These are phyloP conservation scores for Quercus rubra DNA, from an alignment of 306 rosid species.

Conservation along the genomic window DNA sequence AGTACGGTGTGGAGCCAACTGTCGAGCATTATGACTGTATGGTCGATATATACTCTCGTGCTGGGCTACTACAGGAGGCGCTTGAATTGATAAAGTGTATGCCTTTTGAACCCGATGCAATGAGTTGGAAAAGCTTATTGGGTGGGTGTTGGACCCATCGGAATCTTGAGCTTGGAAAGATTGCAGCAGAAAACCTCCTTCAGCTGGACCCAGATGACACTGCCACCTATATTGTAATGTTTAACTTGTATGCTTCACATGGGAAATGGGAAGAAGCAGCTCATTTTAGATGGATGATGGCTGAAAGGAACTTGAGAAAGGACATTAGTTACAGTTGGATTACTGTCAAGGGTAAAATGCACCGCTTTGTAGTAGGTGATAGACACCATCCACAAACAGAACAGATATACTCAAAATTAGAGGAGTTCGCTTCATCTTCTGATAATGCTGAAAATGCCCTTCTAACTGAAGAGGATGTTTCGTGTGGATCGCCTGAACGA, in stretches of 20 bases:
- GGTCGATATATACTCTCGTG: constrained; percentile 58
- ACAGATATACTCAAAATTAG: constrained; percentile 42
- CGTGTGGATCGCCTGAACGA: constrained; percentile 35
- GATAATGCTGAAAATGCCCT: constrained; percentile 23
- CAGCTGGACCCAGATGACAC: constrained; percentile 45
- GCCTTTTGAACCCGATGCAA: constrained; percentile 45
- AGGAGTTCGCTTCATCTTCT: constrained; percentile 31
- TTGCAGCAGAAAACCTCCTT: constrained; percentile 46
- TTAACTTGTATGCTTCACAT: constrained; percentile 43
- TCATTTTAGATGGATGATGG: constrained; percentile 47
- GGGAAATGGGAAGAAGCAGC: constrained; percentile 65
- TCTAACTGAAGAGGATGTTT: constrained; percentile 40
- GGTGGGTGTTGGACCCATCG: constrained; percentile 63
- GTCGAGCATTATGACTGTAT: constrained; percentile 57
- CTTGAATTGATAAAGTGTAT: constrained; percentile 41
- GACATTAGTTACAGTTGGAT: constrained; percentile 61
- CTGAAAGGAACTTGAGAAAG: constrained; percentile 45
- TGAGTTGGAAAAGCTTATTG: constrained; percentile 62
- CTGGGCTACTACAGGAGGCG: constrained; percentile 48
- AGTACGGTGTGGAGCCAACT: constrained; percentile 39
- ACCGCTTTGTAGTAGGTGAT: constrained; percentile 55
- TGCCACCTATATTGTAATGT: constrained; percentile 51
- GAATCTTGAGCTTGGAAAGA: constrained; percentile 45
- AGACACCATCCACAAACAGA: constrained; percentile 56
- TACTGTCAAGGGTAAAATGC: constrained; percentile 42